Base-by-base conservation (phyloP, 305 asterid species). In the Solanum aculeatissimum region DNA sequence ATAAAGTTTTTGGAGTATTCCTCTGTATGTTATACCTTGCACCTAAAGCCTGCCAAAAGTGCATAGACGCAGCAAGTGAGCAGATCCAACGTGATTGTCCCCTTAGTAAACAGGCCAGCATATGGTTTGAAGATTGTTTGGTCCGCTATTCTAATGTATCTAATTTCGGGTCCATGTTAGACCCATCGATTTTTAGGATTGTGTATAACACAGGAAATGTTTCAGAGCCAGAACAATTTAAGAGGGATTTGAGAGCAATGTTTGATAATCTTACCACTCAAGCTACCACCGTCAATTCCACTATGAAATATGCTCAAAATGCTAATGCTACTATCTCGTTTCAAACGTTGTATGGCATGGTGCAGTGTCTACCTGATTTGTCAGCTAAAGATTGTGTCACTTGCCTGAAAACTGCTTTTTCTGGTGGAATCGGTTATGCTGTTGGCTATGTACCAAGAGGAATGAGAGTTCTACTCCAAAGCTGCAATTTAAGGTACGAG, bases 321-420 rank as follows among this genome's bases (percentile, higher is more conserved):
- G 53, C 68, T 42, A 38, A 35, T 2, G 27, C 19, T 6, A 21
- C 14, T 7, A n/a, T 1, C 0, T 8, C 2, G 19, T 16, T 63
- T 40, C 15, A 75, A 21, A 45, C 1, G 49, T 16, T 75, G 43
- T 45, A 84, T n/a, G 82, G 63, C 4, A 47, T 84, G 83, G 86
- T 77, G 83, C 86, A 58, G 54, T 84, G 86, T 81, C 68, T 68
- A 65, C 81, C 83, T 16, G 68, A 60, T 75, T 81, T 84, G 38
- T 84, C 83, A 27, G 8, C 40, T 13, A 6, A 0, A 13, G 78
- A 72, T 45, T 84, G 83, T 60, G 12, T 6, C 40, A 19, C 54
- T 12, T 84, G 86, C 71, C 75, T 84, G 42, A 3, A 4, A 1
- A 4, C 3, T 19, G 55, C 55, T 75, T 14, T 0, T 4, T 45